Percentiles rank a stretch among this genome's conserved stretches.
Conservation (phyloP, 176 grass and related monocot species). For the Eremochloa ophiuroides region DNA sequence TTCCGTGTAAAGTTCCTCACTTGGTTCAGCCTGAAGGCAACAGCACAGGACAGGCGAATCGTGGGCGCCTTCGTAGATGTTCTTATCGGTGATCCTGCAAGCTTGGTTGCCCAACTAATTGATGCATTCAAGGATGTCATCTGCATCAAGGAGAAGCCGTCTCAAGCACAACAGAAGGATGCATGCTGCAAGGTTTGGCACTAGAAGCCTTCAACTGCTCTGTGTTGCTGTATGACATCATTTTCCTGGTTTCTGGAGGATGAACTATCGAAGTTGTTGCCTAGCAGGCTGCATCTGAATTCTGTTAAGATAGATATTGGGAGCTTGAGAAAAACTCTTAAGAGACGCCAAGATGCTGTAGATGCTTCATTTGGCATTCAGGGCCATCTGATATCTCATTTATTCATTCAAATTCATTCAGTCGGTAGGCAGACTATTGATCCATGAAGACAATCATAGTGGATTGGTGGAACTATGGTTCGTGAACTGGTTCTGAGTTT, state of each 20-base stretch:
- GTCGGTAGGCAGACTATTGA: background rate
- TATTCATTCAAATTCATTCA: background rate
- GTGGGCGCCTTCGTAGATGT: constrained; percentile 72
- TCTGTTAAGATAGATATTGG: background rate
- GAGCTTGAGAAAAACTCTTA: background rate
- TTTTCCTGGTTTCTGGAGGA: constrained; percentile 27
- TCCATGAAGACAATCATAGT: background rate
- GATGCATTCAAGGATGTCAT: constrained; percentile 74
- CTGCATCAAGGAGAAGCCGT: constrained; percentile 58
- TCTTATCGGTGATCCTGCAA: constrained; percentile 61
- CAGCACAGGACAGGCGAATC: constrained; percentile 61
- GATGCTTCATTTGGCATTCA: background rate
- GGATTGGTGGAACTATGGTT: background rate
- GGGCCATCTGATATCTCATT: constrained; percentile 14
- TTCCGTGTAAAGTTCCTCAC: constrained; percentile 87
- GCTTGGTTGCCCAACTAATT: constrained; percentile 63
- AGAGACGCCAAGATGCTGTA: background rate
- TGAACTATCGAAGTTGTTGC: background rate
- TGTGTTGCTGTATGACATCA: background rate
- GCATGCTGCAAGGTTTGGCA: constrained; percentile 53
- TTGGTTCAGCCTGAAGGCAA: constrained; percentile 98
- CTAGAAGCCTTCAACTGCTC: constrained; percentile 23
- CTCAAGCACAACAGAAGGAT: constrained; percentile 29
- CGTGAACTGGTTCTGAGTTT: background rate
- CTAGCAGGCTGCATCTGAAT: background rate